Evolutionary conservation across 495 filamentous ascomycete species (phyloP), one percentile per base, ranked within the genome.

Genomic region (Letharia columbiana): DNA sequence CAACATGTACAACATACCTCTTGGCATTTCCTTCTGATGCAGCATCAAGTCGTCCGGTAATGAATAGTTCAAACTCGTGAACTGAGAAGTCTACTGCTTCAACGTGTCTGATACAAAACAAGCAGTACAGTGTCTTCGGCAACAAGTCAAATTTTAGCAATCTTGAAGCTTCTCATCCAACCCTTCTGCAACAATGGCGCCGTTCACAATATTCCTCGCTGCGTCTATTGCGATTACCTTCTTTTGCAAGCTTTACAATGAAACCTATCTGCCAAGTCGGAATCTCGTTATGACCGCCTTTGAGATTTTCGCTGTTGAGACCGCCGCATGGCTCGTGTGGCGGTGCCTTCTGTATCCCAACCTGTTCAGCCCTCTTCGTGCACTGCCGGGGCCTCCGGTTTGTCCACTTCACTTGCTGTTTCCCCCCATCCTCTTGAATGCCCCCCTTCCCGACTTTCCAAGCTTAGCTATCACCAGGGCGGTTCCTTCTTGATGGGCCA

Each of bases 401-500:
- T 61, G 58, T 41, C 37, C 58, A 33, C 28, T 35, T 31, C 52
- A 17, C 52, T 0, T 35, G 0, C 5, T 17, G 6, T 44, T 11
- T 39, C 4, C 37, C 8, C 37, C 1, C 4, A 39, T 28, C 23
- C 23, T 28, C 23, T 28, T 28, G 23, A 28, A 28, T 28, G 23
- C 23, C 23, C 23, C 23, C 18, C 23, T n/a, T 13, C 15, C 7
- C 12, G 5, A 39, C 4, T 41, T 23, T n/a, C 39, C 37, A 15
- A 42, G 37, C 39, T 61, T 8, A 61, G 23, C 20, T 9, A 37
- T 23, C 4, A 28, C 3, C 23, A 61, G 58, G 58, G 58, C 9
- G 58, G 58, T 13, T 41, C 37, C 0, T 41, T 61, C 58, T 23
- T 61, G 18, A 41, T 61, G 37, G 58, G 58, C n/a, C 58, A 61